Evolutionary conservation across 2,329 filamentous ascomycete species (phyloP).

Genomic region (Trichoderma koningii): DNA sequence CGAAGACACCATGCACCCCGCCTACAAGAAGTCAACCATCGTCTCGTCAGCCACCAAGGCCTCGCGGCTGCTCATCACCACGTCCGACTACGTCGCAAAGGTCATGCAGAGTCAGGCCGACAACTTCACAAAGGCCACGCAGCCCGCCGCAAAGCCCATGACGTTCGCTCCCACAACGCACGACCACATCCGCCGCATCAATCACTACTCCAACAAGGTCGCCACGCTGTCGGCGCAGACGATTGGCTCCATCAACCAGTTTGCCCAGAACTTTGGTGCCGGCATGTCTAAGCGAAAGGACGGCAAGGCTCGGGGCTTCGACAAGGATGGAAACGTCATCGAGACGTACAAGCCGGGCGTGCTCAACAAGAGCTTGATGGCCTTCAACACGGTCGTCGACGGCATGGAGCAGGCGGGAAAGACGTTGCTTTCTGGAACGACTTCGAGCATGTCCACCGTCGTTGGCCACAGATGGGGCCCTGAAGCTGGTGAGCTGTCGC

Average conservation of each 20-base stretch:
- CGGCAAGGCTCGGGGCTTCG: constrained; percentile 60
- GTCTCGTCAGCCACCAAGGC: constrained; percentile 86
- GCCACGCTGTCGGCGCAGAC: constrained; percentile 82
- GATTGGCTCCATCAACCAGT: constrained; percentile 76
- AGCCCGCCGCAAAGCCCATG: constrained; percentile 76
- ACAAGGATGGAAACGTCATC: constrained; percentile 67
- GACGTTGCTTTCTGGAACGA: constrained; percentile 72
- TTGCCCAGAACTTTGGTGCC: constrained; percentile 89
- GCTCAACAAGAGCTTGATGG: constrained; percentile 94
- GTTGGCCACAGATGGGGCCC: constrained; percentile 86
- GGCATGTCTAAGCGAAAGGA: constrained; percentile 59
- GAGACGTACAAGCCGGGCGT: constrained; percentile 82
- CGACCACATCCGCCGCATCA: constrained; percentile 81
- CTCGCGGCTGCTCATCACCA: constrained; percentile 88
- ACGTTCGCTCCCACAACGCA: constrained; percentile 87
- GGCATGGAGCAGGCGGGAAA: constrained; percentile 87
- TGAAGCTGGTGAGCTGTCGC: constrained; percentile 79
- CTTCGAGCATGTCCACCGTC: constrained; percentile 78
- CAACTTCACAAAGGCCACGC: constrained; percentile 75
- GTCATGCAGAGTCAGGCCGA: constrained; percentile 77
- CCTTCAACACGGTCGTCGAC: constrained; percentile 91
- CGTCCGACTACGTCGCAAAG: constrained; percentile 76
- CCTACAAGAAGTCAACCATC: constrained; percentile 84
- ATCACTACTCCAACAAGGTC: constrained; percentile 78
- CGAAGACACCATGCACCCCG: constrained; percentile 78